Evolutionary conservation across 305 asterid genomes (phyloP).

Genomic region (Striga hermonthica): DNA sequence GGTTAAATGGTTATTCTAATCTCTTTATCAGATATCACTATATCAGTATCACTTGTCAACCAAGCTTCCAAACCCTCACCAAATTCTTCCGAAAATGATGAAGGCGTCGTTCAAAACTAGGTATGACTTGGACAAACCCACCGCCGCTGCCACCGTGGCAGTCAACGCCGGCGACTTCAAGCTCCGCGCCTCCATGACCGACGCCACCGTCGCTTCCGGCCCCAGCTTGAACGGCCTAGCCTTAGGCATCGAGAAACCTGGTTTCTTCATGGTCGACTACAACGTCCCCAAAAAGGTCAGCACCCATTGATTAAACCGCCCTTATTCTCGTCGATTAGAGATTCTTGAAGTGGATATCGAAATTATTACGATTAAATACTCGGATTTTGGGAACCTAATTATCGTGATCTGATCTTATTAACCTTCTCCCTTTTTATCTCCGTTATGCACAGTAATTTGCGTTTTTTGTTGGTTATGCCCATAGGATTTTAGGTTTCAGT

Average conservation of each 20-base stretch:
- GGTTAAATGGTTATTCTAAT: too few relatives aligned
- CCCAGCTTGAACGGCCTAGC: conserved; percentile 74
- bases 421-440: background rate
- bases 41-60: conserved; percentile 16
- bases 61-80: conserved; percentile 27
- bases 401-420: background rate
- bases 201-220: conserved; percentile 75
- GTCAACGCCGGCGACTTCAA: conserved; percentile 81
- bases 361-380: background rate
- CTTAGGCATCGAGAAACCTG: conserved; percentile 77
- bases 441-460: background rate
- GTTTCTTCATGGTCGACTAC: conserved; percentile 72
- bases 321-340: background rate
- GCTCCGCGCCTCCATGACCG: conserved; percentile 84
- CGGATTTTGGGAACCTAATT: conserved; percentile 13
- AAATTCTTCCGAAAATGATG: conserved; percentile 30
- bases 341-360: background rate
- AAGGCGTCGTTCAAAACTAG: conserved; percentile 68
- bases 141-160: conserved; percentile 57
- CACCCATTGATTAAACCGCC: background rate
- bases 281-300: conserved; percentile 73
- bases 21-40: background rate
- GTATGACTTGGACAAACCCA: conserved; percentile 58
- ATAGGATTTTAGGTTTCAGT: conserved; percentile 82
- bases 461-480: conserved; percentile 12